phyloP scores from a whole-genome alignment of 2,329 filamentous ascomycete genomes.

The Phialophora macrospora region DNA sequence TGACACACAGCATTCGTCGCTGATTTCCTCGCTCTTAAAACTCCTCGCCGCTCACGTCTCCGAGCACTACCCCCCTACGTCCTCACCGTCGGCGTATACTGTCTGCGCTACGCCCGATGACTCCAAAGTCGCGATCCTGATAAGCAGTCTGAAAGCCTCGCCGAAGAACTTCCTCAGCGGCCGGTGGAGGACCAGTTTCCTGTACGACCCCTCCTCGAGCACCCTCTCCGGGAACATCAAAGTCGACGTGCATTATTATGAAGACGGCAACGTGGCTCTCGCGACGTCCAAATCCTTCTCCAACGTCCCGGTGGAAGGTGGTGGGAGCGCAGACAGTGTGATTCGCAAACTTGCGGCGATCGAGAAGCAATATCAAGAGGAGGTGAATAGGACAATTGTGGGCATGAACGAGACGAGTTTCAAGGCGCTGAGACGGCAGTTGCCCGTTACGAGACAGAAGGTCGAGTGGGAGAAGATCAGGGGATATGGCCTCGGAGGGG shows the following conservation, averaged over 20 bases:
- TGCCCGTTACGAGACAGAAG: slow-evolving; percentile 96
- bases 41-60: slow-evolving; percentile 73
- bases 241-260: slow-evolving; percentile 98
- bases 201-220: slow-evolving; percentile 71
- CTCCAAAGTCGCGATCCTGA: slow-evolving; percentile 77
- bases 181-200: slow-evolving; percentile 89
- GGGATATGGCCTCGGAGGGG: slow-evolving; percentile 75
- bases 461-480: slow-evolving; percentile 99
- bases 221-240: slow-evolving; percentile 79
- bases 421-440: slow-evolving; percentile 86
- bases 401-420: slow-evolving; percentile 91
- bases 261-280: slow-evolving; percentile 95
- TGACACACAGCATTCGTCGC: slow-evolving; percentile 75
- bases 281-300: slow-evolving; percentile 72
- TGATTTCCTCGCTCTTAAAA: slow-evolving; percentile 79
- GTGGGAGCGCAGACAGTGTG: slow-evolving; percentile 66
- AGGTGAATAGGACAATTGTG: slow-evolving; percentile 88
- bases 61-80: slow-evolving; percentile 86
- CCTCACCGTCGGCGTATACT: slow-evolving; percentile 77
- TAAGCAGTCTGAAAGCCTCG: slow-evolving; percentile 96
- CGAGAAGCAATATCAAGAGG: slow-evolving; percentile 95
- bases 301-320: slow-evolving; percentile 39
- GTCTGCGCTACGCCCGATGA: slow-evolving; percentile 53
- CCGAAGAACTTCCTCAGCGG: slow-evolving; percentile 99
- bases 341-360: slow-evolving; percentile 75